phyloP scores from a whole-genome alignment of 139 green algal species.

The Chlamydomonas sp. region DNA sequence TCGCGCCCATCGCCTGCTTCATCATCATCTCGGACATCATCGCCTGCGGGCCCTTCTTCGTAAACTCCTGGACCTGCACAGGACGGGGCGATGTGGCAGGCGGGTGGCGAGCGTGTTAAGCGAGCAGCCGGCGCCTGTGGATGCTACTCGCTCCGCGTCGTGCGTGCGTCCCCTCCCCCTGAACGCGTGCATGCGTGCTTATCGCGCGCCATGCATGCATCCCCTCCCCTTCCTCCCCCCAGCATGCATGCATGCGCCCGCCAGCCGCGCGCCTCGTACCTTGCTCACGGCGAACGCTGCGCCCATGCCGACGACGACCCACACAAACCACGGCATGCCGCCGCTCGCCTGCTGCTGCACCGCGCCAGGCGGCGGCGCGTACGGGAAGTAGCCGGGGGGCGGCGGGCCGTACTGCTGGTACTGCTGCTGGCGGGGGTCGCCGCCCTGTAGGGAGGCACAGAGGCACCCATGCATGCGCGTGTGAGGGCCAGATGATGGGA shows the following conservation, averaged over 20 bases:
- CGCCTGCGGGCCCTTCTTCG: conserved; percentile 51
- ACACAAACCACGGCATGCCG: background rate
- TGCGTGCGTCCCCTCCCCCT: too few species aligned
- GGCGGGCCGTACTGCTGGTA: conserved; percentile 3
- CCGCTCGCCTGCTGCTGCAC: background rate
- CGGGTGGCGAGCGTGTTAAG: background rate
- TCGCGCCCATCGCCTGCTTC: background rate
- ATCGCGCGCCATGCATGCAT: too few species aligned
- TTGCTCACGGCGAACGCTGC: background rate
- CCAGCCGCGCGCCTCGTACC: background rate
- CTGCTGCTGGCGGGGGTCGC: background rate
- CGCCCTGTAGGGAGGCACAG: too few species aligned
- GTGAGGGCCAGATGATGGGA: too few species aligned
- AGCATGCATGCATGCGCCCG: background rate
- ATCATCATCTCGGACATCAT: conserved; percentile 51
- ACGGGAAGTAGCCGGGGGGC: conserved; percentile 6
- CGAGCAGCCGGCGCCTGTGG: background rate
- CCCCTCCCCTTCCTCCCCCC: too few species aligned
- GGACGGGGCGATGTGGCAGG: background rate
- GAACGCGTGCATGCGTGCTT: too few species aligned
- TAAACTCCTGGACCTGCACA: conserved; percentile 44
- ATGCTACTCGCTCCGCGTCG: background rate
- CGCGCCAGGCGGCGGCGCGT: background rate
- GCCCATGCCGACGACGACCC: background rate
- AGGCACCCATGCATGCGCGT: too few species aligned